Base-by-base conservation (phyloP, 2,329 filamentous ascomycete species). In the Calonectria montana region DNA sequence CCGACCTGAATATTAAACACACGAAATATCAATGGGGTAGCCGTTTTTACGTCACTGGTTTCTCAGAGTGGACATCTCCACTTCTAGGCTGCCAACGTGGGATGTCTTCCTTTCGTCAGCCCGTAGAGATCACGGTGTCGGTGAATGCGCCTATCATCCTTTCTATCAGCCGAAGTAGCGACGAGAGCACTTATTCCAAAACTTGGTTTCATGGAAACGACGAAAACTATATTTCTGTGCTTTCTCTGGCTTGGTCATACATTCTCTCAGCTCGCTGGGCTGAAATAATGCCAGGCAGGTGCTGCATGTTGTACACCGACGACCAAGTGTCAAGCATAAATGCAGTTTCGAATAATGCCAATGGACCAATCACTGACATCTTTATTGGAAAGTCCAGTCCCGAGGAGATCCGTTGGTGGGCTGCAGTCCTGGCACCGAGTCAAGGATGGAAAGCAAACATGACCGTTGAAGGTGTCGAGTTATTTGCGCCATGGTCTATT, bases 401-500 rank as follows among this genome's bases (percentile, higher is more conserved):
- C 4, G 16, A 41, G 13, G 68, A 70, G 35, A 45, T 37, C 29
- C 68, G 62, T 21, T 70, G 68, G 68, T 70, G 68, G 68, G 35
- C 62, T 47, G 68, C 68, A 29, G 43, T 70, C 31, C 43, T 63
- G 25, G 68, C 63, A 13, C 63, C 53, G 2, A 45, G 41, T 18
- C 39, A 47, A 2, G 68, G 68, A 41, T 70, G 63, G 68, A 16
- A 45, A 27, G 68, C 68, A 27, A 66, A 18, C 12, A 53, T 50
- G 55, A 50, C 8, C 8, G 55, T 47, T 47, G 43, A 23, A 12
- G 43, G 21, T 37, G 53, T 66, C 29, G 43, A 50, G 21, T 12
- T 66, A 9, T 39, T 62, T 18, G 50, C 62, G 8, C 68, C 68
- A 55, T 70, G 68, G 68, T 65, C 68, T 16, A 13, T 70, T 43